phyloP scores from a whole-genome alignment of 768 basidiomycete species.

The Brasilioporus rufonigricans region DNA sequence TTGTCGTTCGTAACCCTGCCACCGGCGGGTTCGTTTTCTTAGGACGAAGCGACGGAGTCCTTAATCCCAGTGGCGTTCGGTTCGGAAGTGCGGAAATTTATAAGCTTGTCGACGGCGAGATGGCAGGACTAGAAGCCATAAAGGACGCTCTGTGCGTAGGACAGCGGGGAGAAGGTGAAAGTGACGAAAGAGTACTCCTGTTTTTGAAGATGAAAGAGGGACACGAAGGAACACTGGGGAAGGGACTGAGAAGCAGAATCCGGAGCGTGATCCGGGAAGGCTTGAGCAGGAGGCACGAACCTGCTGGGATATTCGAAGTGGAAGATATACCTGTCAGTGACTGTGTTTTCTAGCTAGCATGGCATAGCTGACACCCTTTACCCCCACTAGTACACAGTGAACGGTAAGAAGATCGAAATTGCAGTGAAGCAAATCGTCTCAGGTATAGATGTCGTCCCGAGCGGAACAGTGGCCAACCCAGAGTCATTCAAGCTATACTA shows the following conservation, averaged over 20 bases:
- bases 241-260: slow-evolving; percentile 55
- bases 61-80: slow-evolving; percentile 78
- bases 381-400: slow-evolving; percentile 60
- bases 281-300: slow-evolving; percentile 75
- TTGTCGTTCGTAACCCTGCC: slow-evolving; percentile 58
- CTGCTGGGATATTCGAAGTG: slow-evolving; percentile 61
- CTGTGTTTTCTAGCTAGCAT: not conserved
- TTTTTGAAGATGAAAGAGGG: slow-evolving; percentile 67
- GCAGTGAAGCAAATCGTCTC: slow-evolving; percentile 77
- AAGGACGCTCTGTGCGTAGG: slow-evolving; percentile 77
- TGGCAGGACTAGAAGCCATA: slow-evolving; percentile 50
- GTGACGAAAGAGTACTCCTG: slow-evolving; percentile 72
- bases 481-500: slow-evolving; percentile 64
- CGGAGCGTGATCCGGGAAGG: slow-evolving; percentile 53
- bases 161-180: slow-evolving; percentile 56
- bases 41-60: slow-evolving; percentile 68
- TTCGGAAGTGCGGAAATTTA: slow-evolving; percentile 88
- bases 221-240: slow-evolving; percentile 47
- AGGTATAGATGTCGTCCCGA: slow-evolving; percentile 60
- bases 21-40: slow-evolving; percentile 62
- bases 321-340: slow-evolving; percentile 64
- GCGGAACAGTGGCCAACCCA: slow-evolving; percentile 74
- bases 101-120: slow-evolving; percentile 42
- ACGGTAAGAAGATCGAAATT: slow-evolving; percentile 78
- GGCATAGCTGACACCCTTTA: not conserved